Percentiles rank a stretch among this genome's conserved stretches.
Evolutionary conservation across 106 monocot species (phyloP).

Genomic region (Allium fistulosum): DNA sequence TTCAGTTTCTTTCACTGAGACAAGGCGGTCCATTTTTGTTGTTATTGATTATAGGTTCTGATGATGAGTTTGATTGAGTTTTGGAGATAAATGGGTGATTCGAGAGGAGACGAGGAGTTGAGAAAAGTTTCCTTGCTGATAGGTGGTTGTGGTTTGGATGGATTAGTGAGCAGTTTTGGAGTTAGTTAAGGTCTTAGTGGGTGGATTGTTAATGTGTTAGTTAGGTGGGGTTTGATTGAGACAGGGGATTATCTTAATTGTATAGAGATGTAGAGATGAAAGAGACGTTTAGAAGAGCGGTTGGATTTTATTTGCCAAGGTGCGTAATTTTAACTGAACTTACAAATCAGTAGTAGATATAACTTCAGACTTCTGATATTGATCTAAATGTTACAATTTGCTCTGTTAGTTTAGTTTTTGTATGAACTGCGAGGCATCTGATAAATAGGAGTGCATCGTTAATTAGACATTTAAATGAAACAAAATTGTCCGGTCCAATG

Average conservation of each 20-base stretch:
- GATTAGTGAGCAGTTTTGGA: neutral
- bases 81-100: neutral
- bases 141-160: neutral
- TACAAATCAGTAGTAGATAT: too few species aligned
- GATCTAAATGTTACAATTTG: too few species aligned
- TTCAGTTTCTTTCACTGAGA: neutral
- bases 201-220: neutral
- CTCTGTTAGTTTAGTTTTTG: too few species aligned
- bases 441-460: too few species aligned
- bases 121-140: neutral
- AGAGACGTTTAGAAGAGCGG: neutral
- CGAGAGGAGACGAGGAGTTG: too few species aligned
- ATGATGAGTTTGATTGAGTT: neutral
- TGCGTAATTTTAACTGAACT: too few species aligned
- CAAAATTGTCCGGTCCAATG: too few species aligned
- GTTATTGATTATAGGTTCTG: neutral
- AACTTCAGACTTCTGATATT: too few species aligned
- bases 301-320: too few species aligned
- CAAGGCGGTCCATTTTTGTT: slow-evolving; percentile 7
- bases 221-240: neutral
- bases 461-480: too few species aligned
- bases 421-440: too few species aligned
- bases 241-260: neutral
- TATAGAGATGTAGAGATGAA: neutral
- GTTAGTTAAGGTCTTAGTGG: neutral